A percentile compares a stretch with the other conserved stretches of the same genome.
Evolutionary conservation across 2,329 filamentous ascomycete genomes (phyloP).

Genomic region (Coniochaeta sp.): DNA sequence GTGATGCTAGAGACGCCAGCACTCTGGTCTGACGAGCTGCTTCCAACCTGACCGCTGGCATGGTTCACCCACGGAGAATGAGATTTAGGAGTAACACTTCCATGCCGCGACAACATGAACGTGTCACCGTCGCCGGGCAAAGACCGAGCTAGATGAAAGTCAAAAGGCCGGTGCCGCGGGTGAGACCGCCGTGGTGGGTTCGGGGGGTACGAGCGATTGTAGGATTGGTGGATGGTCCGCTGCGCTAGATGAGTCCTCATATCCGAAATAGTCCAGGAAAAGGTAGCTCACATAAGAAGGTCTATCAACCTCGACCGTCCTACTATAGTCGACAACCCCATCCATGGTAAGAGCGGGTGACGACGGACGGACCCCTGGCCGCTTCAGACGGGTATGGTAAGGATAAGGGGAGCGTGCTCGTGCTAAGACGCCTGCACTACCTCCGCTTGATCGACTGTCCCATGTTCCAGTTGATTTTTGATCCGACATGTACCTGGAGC

Average conservation of each 20-base stretch:
- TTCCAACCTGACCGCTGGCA: conserved; percentile 23
- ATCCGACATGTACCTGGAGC: conserved; percentile 36
- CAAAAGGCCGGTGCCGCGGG: neutral
- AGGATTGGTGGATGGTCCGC: conserved; percentile 36
- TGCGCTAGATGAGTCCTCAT: conserved; percentile 13
- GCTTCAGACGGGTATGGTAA: conserved; percentile 49
- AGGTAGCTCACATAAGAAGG: conserved; percentile 32
- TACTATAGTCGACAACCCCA: conserved; percentile 39
- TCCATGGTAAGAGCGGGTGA: conserved; percentile 42
- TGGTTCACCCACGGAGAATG: conserved; percentile 23
- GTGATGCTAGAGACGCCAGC: conserved; percentile 39
- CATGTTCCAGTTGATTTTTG: conserved; percentile 39
- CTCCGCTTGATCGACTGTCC: conserved; percentile 35
- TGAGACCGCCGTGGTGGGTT: conserved; percentile 25
- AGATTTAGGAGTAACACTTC: conserved; percentile 2
- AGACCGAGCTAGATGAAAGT: neutral
- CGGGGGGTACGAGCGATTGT: conserved; percentile 28
- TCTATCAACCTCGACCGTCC: conserved; percentile 42
- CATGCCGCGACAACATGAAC: neutral
- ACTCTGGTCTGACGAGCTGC: conserved; percentile 27
- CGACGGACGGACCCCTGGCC: conserved; percentile 40
- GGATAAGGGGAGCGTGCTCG: conserved; percentile 52
- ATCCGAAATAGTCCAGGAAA: neutral
- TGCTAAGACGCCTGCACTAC: conserved; percentile 25
- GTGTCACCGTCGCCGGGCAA: neutral